Evolutionary conservation across 371 early-diverging fungal genomes (phyloP), one percentile per base, ranked within the genome.

Genomic region (Syncephalis plumigaleata): DNA sequence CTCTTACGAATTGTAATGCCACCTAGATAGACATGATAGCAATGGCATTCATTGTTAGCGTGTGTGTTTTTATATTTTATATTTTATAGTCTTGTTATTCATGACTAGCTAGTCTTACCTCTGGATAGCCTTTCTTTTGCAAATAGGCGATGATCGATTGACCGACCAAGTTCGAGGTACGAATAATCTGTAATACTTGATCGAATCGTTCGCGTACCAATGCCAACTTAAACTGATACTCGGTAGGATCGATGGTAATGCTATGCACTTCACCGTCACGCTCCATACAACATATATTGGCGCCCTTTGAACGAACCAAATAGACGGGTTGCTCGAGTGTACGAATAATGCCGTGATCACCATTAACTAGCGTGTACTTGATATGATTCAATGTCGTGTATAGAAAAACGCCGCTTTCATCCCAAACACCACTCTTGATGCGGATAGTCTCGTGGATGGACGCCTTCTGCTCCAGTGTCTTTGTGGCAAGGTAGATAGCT

Each of bases 341-440:
- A 31, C 89, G 81, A 44, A 98, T 83, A 52, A 92, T 92, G 13
- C 98, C 97, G 45, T 77, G 79, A 62, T 97, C 98, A 36, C 84
- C 78, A 54, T 17, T 51, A 1, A 87, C 80, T 26, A 97, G 76
- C n/a, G 85, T 83, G 65, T 92, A 99, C 67, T 98, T 98, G 60
- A 99, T 77, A 60, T 98, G 99, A 67, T 95, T 96, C 50, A 91
- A 75, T 5, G 98, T 98, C 42, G 96, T 81, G 68, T 98, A 99
- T 40, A 98, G 63, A 50, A 99, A 82, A 9, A 93, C 79, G 25
- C 90, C 87, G 22, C 74, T 68, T 15, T 86, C 89, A 60, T 92
- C 91, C 88, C 96, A 91, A 18, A 87, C 81, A 9, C 88, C 96
- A 57, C 90, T 86, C 71, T 92, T 91, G 66, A 98, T 91, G 54